These are phyloP conservation scores for Lodderomyces oxycetoniae DNA, from an alignment of 1,139 yeast genomes.

Conservation along the genomic window DNA sequence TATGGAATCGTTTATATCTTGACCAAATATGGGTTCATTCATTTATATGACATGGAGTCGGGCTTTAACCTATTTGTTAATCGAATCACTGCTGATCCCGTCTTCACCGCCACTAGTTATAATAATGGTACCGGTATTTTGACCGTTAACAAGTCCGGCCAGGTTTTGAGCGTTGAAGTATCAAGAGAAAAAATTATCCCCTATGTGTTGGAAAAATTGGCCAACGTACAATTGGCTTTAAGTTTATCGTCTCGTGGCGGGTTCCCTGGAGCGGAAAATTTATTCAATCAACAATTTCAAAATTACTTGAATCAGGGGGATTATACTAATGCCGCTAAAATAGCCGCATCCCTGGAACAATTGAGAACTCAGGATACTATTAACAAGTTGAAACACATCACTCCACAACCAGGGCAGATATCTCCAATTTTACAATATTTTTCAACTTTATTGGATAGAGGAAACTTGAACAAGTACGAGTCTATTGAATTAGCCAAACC, in stretches of 20 bases:
- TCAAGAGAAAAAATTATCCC: slow-evolving; percentile 84
- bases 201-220: slow-evolving; percentile 79
- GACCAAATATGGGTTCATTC: slow-evolving; percentile 95
- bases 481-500: slow-evolving; percentile 94
- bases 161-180: slow-evolving; percentile 88
- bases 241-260: slow-evolving; percentile 94
- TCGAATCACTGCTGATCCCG: slow-evolving; percentile 94
- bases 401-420: slow-evolving; percentile 94
- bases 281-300: slow-evolving; percentile 89
- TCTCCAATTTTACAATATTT: slow-evolving; percentile 94
- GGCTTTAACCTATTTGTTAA: slow-evolving; percentile 93
- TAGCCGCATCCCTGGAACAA: slow-evolving; percentile 93
- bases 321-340: slow-evolving; percentile 88
- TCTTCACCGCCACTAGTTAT: slow-evolving; percentile 82
- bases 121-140: slow-evolving; percentile 77
- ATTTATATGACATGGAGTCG: slow-evolving; percentile 87
- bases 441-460: slow-evolving; percentile 87
- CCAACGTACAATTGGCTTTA: slow-evolving; percentile 83
- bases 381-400: slow-evolving; percentile 83
- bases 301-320: slow-evolving; percentile 79
- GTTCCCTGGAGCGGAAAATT: slow-evolving; percentile 91
- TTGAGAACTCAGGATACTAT: slow-evolving; percentile 94
- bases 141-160: slow-evolving; percentile 93
- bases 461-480: slow-evolving; percentile 88
- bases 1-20: slow-evolving; percentile 85